Base-by-base conservation (phyloP, 2,329 filamentous ascomycete genomes). In the Aspergillus quadrilineatus region DNA sequence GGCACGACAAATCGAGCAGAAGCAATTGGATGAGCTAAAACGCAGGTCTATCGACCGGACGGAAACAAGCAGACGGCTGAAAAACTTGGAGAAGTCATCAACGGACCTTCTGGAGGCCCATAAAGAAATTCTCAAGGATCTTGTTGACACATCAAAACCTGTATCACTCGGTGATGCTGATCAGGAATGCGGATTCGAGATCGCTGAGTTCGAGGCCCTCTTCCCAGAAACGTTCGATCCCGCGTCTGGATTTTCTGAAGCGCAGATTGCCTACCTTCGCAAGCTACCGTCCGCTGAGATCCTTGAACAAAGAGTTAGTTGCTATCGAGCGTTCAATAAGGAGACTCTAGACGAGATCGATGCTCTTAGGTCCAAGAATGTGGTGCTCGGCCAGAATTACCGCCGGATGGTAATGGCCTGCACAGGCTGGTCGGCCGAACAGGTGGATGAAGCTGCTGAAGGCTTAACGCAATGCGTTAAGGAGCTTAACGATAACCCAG, bases 351-450 rank as follows among this genome's bases (percentile, higher is more conserved):
- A 85, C 50, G 85, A 88, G 64, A 87, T 91, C 1, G 82, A 83
- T 15, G 83, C 83, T 5, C 81, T 99, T 7, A 88, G 90, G 70
- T 87, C 88, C 30, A 86, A 89, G 58, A 93, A 90, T 65, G 87
- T 86, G 4, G 92, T 96, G 53, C 81, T 96, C 3, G 93, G 96
- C 68, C 81, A 88, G 63, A 91, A 94, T 74, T 97, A 97, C 71
- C 84, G 92, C 28, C 89, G 88, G 63, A 90, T 97, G 30, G 91
- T 99, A 26, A 86, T 89, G 53, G 78, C 97, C 10, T 97, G 93
- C 70, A 96, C 92, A 0, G 87, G 86, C 7, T 89, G 92, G 34
- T 82, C 85, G 0, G 91, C 95, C 60, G 81, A 82, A 7, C 84
- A 90, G 56, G 89, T 97, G 12, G 94, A 97, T 65, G 84, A 85